Percentiles rank a stretch among this genome's conserved stretches.
These are phyloP conservation scores for Leccinellum luteum DNA, from an alignment of 768 basidiomycete species.

Conservation along the genomic window DNA sequence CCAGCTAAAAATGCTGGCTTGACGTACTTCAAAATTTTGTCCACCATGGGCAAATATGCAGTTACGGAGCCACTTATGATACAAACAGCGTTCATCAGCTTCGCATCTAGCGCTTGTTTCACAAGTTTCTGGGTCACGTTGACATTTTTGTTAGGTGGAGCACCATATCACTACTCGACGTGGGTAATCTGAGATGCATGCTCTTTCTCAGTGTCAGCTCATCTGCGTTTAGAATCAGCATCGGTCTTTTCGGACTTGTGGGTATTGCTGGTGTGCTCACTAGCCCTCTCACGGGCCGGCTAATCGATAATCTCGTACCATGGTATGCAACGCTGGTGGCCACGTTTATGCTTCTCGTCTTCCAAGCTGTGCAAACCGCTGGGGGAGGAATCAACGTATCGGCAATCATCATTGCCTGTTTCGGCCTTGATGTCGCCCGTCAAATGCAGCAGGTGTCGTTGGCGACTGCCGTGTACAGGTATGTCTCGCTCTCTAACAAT, in stretches of 20 bases:
- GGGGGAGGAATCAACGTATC: slow-evolving; percentile 69
- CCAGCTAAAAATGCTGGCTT: slow-evolving; percentile 68
- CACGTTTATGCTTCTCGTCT: slow-evolving; percentile 44
- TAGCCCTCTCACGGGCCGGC: slow-evolving; percentile 66
- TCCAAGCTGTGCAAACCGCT: slow-evolving; percentile 62
- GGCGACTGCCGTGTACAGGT: slow-evolving; percentile 59
- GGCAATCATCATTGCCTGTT: slow-evolving; percentile 65
- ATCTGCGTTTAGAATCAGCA: slow-evolving; percentile 40
- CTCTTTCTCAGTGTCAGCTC: background rate
- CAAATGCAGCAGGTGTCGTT: slow-evolving; percentile 72
- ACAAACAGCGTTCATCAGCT: slow-evolving; percentile 61
- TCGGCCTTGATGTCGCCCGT: slow-evolving; percentile 73
- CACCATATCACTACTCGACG: slow-evolving; percentile 77
- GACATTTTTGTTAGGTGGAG: slow-evolving; percentile 77
- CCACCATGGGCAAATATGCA: slow-evolving; percentile 73
- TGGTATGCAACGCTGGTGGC: slow-evolving; percentile 74
- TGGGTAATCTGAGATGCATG: slow-evolving; percentile 22
- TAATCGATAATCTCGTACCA: slow-evolving; percentile 68
- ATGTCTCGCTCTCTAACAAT: slow-evolving; percentile 11
- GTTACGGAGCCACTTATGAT: slow-evolving; percentile 78
- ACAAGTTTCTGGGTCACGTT: slow-evolving; percentile 69
- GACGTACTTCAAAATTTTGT: slow-evolving; percentile 66
- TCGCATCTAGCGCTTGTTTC: slow-evolving; percentile 59
- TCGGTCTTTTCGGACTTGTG: slow-evolving; percentile 73
- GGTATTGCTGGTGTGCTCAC: slow-evolving; percentile 69